Evolutionary conservation across 2,329 filamentous ascomycete genomes (phyloP).

Genomic region (Cadophora malorum): DNA sequence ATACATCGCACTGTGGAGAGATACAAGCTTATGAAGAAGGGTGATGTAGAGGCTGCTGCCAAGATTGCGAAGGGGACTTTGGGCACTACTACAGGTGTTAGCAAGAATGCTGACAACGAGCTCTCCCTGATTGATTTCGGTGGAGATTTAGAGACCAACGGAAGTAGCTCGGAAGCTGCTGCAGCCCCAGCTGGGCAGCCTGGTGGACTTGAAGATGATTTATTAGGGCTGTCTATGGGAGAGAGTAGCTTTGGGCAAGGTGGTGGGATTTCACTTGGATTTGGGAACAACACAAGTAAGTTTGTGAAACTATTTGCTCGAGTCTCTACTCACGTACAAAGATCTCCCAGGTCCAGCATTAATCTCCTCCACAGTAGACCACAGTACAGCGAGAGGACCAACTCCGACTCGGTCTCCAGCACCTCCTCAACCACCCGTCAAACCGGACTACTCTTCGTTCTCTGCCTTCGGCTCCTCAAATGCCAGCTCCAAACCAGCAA

Average conservation of each 20-base stretch:
- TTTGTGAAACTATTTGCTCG: constrained; percentile 25
- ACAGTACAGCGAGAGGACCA: constrained; percentile 61
- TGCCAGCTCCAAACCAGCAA: constrained; percentile 56
- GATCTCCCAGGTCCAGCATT: constrained; percentile 68
- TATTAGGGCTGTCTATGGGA: constrained; percentile 85
- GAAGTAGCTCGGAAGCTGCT: constrained; percentile 52
- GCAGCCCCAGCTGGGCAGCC: constrained; percentile 51
- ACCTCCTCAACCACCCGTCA: constrained; percentile 35
- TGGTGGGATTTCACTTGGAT: constrained; percentile 84
- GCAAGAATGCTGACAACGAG: constrained; percentile 74
- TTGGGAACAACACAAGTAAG: constrained; percentile 72
- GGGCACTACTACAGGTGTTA: constrained; percentile 68
- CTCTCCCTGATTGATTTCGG: constrained; percentile 94
- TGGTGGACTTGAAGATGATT: constrained; percentile 83
- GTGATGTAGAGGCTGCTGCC: constrained; percentile 82
- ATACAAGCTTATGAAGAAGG: constrained; percentile 96
- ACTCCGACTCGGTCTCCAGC: constrained; percentile 49
- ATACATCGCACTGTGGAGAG: constrained; percentile 96
- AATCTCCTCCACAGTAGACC: constrained; percentile 67
- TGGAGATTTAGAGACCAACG: constrained; percentile 64
- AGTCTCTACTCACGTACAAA: constrained; percentile 47
- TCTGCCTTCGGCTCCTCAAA: constrained; percentile 61
- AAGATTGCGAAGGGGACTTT: constrained; percentile 84
- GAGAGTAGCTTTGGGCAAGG: constrained; percentile 68
- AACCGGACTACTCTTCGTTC: constrained; percentile 57